These are phyloP conservation scores for Stropharia rugosoannulata DNA, from an alignment of 768 basidiomycete species.

Conservation along the genomic window DNA sequence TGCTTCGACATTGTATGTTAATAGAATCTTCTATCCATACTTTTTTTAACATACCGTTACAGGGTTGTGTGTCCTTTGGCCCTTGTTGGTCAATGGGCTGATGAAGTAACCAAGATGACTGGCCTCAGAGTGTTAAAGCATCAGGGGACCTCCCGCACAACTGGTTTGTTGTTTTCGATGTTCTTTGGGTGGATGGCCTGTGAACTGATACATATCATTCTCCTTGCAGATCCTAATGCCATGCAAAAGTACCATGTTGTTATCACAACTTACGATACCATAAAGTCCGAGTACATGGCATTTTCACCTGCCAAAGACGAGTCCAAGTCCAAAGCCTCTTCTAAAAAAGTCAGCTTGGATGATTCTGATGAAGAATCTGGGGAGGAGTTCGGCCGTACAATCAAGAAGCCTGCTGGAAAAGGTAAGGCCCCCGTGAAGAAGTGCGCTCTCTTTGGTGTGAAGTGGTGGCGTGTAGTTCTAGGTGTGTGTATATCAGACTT, in stretches of 20 bases:
- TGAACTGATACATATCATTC: background rate
- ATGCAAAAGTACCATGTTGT: constrained; percentile 66
- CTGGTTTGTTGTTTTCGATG: constrained; percentile 41
- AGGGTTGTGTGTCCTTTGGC: constrained; percentile 89
- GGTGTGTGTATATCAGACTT: constrained; percentile 48
- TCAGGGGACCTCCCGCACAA: constrained; percentile 75
- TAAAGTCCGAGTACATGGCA: constrained; percentile 74
- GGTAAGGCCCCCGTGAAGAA: constrained; percentile 44
- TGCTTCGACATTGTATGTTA: constrained; percentile 63
- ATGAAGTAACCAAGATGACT: constrained; percentile 76
- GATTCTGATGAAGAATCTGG: constrained; percentile 40
- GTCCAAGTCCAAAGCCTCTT: constrained; percentile 41
- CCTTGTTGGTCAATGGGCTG: constrained; percentile 88
- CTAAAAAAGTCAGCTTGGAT: constrained; percentile 31
- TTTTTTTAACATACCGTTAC: constrained; percentile 3
- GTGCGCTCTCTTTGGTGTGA: constrained; percentile 71
- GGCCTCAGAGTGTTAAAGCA: constrained; percentile 75
- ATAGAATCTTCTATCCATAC: background rate
- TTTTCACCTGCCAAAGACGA: constrained; percentile 57
- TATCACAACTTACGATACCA: constrained; percentile 84
- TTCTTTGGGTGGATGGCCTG: background rate
- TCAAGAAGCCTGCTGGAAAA: constrained; percentile 42
- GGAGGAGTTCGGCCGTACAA: constrained; percentile 44
- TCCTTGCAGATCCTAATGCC: constrained; percentile 46
- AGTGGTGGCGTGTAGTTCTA: constrained; percentile 85